Evolutionary conservation across 257 asterid species (phyloP), one percentile per base, ranked within the genome.

Genomic region (Mentha longifolia): DNA sequence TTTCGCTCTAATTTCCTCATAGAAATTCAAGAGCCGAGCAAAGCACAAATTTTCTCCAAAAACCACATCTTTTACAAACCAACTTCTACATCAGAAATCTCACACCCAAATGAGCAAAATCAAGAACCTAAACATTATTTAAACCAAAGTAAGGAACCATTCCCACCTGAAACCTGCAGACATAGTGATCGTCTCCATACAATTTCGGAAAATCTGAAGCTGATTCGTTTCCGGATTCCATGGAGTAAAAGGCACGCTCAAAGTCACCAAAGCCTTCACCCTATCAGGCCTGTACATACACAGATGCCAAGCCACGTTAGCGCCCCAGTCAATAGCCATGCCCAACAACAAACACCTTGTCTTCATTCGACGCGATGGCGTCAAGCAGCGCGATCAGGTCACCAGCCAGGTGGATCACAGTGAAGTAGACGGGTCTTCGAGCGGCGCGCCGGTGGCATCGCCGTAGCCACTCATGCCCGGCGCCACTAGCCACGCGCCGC

Each of bases 241-340:
- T 3, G 91, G 89, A 5, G 1, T 0, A 76, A 59, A 91, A 17
- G 87, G 55, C 52, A 89, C 92, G 5, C 96, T 80, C 84, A 91
- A 22, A 39, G 73, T 85, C 39, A 82, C 89, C 83, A 86, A 67
- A 56, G 89, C 90, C 78, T 76, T 86, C 39, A 90, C 88, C 69
- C 78, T 78, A 73, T 89, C 90, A 39, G 96, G 92, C 74, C 95
- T 78, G 56, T 67, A 89, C 85, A 87, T 50, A 77, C 91, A 78
- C 76, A 91, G 45, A 9, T 78, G 79, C 96, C 96, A 91, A 14
- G 95, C 87, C 39, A 89, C 45, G 3, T 12, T 0, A 16, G 97
- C 96, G 31, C 97, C 97, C 96, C 89, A 91, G 79, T 91, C n/a
- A n/a, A n/a, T n/a, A n/a, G n/a, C n/a, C 96, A 79, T 89, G 96